These are phyloP conservation scores for Fagopyrum homotropicum DNA, from an alignment of 148 eudicot genomes.

Conservation along the genomic window DNA sequence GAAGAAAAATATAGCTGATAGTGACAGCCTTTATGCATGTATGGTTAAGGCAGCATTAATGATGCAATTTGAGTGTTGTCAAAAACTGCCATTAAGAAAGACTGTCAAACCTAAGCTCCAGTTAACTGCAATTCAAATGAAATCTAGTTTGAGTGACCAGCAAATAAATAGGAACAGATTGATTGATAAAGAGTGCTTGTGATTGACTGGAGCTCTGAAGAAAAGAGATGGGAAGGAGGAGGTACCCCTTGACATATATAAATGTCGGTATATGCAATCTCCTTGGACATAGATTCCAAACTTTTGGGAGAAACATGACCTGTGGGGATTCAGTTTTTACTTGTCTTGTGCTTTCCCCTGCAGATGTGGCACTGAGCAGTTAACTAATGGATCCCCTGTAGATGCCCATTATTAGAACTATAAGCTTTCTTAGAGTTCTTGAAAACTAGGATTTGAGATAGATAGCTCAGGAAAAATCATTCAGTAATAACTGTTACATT, in stretches of 20 bases:
- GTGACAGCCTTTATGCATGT: not conserved
- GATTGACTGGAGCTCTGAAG: not conserved
- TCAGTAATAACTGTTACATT: not conserved
- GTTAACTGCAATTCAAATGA: not conserved
- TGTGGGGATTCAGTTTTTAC: not conserved
- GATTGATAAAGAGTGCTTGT: not conserved
- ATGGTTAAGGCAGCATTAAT: not conserved
- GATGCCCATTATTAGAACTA: not conserved
- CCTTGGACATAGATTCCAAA: not conserved
- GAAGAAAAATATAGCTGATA: not conserved
- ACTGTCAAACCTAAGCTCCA: not conserved
- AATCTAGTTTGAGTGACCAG: not conserved
- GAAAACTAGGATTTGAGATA: not conserved
- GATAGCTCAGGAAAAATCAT: not conserved
- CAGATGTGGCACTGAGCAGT: not conserved
- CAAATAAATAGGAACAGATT: not conserved
- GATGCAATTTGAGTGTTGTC: not conserved
- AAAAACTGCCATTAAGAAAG: not conserved
- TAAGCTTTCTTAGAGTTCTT: not conserved
- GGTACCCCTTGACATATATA: not conserved
- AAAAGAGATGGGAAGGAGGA: not conserved
- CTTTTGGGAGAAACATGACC: not conserved
- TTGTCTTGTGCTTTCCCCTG: not conserved
- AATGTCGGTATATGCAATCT: not conserved
- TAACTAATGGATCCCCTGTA: not conserved